These are phyloP conservation scores for Alternaria consortialis DNA, from an alignment of 2,329 filamentous ascomycete genomes.

Conservation along the genomic window DNA sequence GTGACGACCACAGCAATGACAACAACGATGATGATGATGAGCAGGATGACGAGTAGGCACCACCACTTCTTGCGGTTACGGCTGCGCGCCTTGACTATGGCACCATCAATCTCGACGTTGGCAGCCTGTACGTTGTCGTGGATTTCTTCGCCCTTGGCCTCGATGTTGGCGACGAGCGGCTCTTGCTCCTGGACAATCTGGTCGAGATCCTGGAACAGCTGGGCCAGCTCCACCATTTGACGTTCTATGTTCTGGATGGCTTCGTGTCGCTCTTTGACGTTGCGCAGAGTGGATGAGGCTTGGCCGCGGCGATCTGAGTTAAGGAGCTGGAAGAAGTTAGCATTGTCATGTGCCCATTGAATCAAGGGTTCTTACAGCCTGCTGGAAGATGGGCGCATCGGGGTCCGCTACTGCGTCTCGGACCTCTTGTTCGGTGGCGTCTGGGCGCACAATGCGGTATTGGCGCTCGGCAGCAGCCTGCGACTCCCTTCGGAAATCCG, in stretches of 20 bases:
- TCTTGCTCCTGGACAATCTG: constrained; percentile 88
- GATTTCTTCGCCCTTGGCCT: constrained; percentile 86
- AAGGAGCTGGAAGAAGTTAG: constrained; percentile 65
- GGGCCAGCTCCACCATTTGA: constrained; percentile 85
- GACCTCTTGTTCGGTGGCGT: constrained; percentile 81
- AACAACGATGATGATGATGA: constrained; percentile 51
- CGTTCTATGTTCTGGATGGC: constrained; percentile 92
- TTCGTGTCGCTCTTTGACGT: constrained; percentile 82
- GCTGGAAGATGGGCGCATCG: constrained; percentile 84
- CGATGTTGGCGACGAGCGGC: constrained; percentile 78
- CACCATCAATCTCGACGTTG: constrained; percentile 82
- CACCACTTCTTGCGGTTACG: constrained; percentile 93
- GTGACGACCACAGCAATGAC: constrained; percentile 52
- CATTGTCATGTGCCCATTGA: background rate
- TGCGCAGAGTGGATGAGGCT: constrained; percentile 78
- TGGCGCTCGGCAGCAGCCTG: constrained; percentile 87
- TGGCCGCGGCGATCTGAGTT: constrained; percentile 82
- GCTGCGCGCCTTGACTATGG: constrained; percentile 77
- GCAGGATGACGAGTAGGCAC: constrained; percentile 76
- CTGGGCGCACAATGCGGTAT: constrained; percentile 86
- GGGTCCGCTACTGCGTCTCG: constrained; percentile 76
- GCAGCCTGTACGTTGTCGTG: constrained; percentile 84
- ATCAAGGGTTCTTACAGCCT: constrained; percentile 64
- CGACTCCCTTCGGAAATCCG: constrained; percentile 79
- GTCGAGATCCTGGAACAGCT: constrained; percentile 91